Percentiles rank a stretch among this genome's conserved stretches.
These are phyloP conservation scores for Podospora pseudocomata DNA, from an alignment of 495 filamentous ascomycete species.

Conservation along the genomic window DNA sequence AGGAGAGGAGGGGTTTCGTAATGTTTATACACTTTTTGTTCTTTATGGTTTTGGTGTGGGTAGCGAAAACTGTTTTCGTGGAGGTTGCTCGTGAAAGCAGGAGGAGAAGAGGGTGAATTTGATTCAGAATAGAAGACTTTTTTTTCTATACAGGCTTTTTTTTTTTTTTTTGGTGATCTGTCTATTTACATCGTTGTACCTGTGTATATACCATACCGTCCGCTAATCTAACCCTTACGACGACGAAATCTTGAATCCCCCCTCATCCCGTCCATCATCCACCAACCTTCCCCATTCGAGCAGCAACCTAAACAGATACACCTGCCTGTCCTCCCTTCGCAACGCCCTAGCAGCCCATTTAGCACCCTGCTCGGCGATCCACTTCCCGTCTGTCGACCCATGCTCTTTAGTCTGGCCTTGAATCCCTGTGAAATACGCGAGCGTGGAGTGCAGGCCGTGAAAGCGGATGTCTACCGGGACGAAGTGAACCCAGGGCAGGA, in stretches of 20 bases:
- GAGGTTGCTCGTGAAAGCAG: not conserved
- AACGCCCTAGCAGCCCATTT: conserved; percentile 63
- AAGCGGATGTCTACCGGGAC: conserved; percentile 69
- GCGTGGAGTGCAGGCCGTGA: conserved; percentile 60
- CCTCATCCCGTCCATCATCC: conserved; percentile 57
- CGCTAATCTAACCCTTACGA: not conserved
- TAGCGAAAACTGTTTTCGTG: not conserved
- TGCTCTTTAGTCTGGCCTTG: conserved; percentile 37
- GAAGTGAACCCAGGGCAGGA: conserved; percentile 74
- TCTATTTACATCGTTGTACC: not conserved
- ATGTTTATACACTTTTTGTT: conserved; percentile 7
- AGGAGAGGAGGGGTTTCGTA: not conserved
- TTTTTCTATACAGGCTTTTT: not conserved
- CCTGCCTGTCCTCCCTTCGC: conserved; percentile 75
- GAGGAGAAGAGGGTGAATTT: not conserved
- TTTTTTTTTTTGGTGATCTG: not conserved
- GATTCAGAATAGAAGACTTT: not conserved
- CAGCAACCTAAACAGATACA: conserved; percentile 75
- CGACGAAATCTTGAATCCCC: conserved; percentile 43
- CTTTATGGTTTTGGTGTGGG: not conserved
- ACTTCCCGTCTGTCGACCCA: conserved; percentile 43
- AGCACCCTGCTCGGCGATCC: conserved; percentile 64
- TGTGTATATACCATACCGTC: not conserved
- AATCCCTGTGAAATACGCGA: conserved; percentile 58
- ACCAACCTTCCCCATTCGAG: conserved; percentile 70